Conservation (phyloP, 2,329 filamentous ascomycete species). For the Diaporthe humulicola region DNA sequence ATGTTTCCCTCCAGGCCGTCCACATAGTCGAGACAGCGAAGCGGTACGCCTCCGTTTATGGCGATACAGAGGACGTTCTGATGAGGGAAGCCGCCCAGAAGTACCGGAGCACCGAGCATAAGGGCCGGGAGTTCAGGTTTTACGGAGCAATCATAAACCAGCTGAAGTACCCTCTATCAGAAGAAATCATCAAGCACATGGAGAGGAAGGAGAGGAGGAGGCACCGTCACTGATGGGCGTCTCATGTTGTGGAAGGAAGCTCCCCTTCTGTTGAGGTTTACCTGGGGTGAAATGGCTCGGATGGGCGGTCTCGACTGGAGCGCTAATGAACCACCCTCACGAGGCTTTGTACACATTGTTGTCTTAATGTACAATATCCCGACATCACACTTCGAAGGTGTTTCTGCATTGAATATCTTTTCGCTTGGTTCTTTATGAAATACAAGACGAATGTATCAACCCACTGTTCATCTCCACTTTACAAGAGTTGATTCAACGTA, state of each 20-base stretch:
- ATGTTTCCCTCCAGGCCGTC: slow-evolving; percentile 20
- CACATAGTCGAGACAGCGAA: slow-evolving; percentile 14
- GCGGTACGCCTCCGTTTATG: slow-evolving; percentile 25
- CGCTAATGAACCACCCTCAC: not conserved
- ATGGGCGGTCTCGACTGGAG: not conserved
- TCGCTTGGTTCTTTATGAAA: not conserved
- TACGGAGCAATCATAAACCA: slow-evolving; percentile 32
- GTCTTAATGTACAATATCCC: not conserved
- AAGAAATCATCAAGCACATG: slow-evolving; percentile 29
- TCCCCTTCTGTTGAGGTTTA: not conserved
- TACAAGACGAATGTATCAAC: too few relatives aligned
- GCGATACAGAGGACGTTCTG: slow-evolving; percentile 24
- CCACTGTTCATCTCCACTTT: not conserved
- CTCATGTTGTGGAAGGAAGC: too few relatives aligned
- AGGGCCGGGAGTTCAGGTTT: slow-evolving; percentile 29
- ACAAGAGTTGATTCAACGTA: not conserved
- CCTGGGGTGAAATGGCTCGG: not conserved
- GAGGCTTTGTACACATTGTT: not conserved
- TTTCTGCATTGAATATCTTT: not conserved
- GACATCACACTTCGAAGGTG: not conserved
- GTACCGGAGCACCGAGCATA: slow-evolving; percentile 32
- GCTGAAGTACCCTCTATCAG: slow-evolving; percentile 28
- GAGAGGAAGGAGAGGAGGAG: slow-evolving; percentile 24
- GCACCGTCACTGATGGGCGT: not conserved
- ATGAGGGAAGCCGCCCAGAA: slow-evolving; percentile 32